Base-by-base conservation (phyloP, 257 asterid species). In the Striga asiatica region DNA sequence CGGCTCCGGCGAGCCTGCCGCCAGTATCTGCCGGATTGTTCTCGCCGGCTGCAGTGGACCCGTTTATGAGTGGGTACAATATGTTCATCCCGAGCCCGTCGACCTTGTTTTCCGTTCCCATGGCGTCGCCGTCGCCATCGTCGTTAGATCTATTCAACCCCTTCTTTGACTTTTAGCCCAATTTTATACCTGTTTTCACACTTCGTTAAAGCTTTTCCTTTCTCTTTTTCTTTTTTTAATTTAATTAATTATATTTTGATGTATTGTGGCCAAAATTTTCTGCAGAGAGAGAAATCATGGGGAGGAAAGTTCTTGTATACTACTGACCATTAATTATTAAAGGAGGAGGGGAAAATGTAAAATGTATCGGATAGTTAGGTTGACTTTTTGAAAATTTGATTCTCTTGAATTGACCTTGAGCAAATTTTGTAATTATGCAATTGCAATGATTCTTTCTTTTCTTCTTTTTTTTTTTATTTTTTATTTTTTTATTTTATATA, bases 41-140 rank as follows among this genome's bases (percentile, higher is more conserved):
- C 66, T 78, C 95, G 10, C 94, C 96, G 75, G 71, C 89, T n/a
- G n/a, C n/a, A 54, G 57, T 62, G 32, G 87, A 84, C 68, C 83
- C 91, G 18, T 74, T 79, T 35, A 66, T 69, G 71, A 37, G 63
- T 47, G 77, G 73, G 37, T 67, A 60, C 48, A 83, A 77, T 50
- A 81, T 91, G 92, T 80, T 78, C 64, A 48, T 78, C 13, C 76
- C 86, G 47, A 87, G 98, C 62, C 96, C 92, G 8, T 74, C 94
- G 32, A 67, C 88, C 50, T 61, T 76, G 71, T 81, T 79, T 55
- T 73, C 96, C 18, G 81, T 78, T 17, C 93, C 95, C 24, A 58
- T 80, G 70, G 78, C 75, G 67, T 81, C 92, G 56, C 95, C 94
- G 8, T 81, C 92, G 2, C 88, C 80, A 3, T 63, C 81, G 6